A percentile compares a stretch with the other conserved stretches of the same genome.
Evolutionary conservation across 768 basidiomycete species (phyloP).

Genomic region (Glaciozyma martinii): DNA sequence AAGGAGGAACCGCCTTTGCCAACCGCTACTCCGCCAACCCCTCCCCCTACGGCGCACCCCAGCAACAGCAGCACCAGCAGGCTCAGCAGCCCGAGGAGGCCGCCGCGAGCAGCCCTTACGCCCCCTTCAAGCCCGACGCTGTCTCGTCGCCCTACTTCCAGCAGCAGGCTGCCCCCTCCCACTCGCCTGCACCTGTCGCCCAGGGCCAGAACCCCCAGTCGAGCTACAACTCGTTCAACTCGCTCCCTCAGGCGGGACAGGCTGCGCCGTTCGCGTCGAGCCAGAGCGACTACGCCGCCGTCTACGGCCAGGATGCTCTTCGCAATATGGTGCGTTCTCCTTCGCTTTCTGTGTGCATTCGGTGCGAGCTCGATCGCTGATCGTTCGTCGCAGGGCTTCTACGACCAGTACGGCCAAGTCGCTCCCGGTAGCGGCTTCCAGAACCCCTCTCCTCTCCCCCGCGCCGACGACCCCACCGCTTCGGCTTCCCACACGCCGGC

Average conservation of each 20-base stretch:
- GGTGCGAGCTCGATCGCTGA: neutral
- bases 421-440: slow-evolving; percentile 22
- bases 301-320: slow-evolving; percentile 28
- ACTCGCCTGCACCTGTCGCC: slow-evolving; percentile 22
- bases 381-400: slow-evolving; percentile 11
- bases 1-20: slow-evolving; percentile 22
- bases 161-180: slow-evolving; percentile 13
- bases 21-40: slow-evolving; percentile 17
- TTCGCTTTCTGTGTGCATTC: neutral
- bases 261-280: slow-evolving; percentile 16
- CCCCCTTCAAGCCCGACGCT: slow-evolving; percentile 18
- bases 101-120: slow-evolving; percentile 12
- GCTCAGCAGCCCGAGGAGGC: slow-evolving; percentile 4
- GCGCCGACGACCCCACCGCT: slow-evolving; percentile 16
- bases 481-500: slow-evolving; percentile 9
- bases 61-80: slow-evolving; percentile 1
- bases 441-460: slow-evolving; percentile 26
- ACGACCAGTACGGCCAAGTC: slow-evolving; percentile 27
- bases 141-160: slow-evolving; percentile 31
- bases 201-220: slow-evolving; percentile 18
- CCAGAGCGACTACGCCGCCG: slow-evolving; percentile 29
- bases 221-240: slow-evolving; percentile 16
- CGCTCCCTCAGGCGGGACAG: slow-evolving; percentile 23
- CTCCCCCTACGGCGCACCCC: slow-evolving; percentile 22
- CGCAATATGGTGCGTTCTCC: slow-evolving; percentile 16